Evolutionary conservation across 768 basidiomycete genomes (phyloP), one percentile per base, ranked within the genome.

Genomic region (Suillus plorans): DNA sequence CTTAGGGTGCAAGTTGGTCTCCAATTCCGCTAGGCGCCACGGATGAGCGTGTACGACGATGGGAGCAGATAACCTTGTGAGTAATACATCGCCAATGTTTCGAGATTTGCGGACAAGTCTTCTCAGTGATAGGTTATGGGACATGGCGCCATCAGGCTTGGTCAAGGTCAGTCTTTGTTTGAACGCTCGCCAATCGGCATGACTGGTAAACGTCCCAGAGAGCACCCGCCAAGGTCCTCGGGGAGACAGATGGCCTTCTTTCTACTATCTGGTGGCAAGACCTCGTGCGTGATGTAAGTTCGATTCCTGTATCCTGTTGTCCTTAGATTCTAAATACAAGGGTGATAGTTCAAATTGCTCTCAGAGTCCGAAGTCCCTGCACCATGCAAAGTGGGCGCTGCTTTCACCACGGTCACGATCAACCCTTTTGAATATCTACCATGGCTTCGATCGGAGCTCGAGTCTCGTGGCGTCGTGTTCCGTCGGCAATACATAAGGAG

Each of bases 381-480:
- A 14, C 71, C 73, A 31, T 71, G 71, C 45, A 67, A 69, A 53
- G 67, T 71, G 31, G 86, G 84, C 16, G 73, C 82, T 47, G 73
- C 69, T 14, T 88, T 80, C 70, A 73, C 76, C 58, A 84, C 85
- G 0, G 77, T 82, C 65, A 81, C 82, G 28, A 70, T 85, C 45
- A 80, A 86, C 67, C 85, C 85, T 0, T 79, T 81, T n/a, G 67
- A 73, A 25, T 89, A 88, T 72, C 74, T 85, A 31, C 78, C 77
- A 2, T 82, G 84, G 80, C 74, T 89, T 10, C 79, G 80, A 60
- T 68, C 73, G 16, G 73, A 81, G 65, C 70, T 85, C 44, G 65
- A 69, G 16, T 66, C 71, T 37, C 77, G 75, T 8, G 81, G 81
- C 9, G 83, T 84, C 47, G 72, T 72, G 14, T 81, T 89, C 72